These are phyloP conservation scores for Odonthalia washingtoniensis DNA, from an alignment of 31 red algal species.

Conservation along the genomic window DNA sequence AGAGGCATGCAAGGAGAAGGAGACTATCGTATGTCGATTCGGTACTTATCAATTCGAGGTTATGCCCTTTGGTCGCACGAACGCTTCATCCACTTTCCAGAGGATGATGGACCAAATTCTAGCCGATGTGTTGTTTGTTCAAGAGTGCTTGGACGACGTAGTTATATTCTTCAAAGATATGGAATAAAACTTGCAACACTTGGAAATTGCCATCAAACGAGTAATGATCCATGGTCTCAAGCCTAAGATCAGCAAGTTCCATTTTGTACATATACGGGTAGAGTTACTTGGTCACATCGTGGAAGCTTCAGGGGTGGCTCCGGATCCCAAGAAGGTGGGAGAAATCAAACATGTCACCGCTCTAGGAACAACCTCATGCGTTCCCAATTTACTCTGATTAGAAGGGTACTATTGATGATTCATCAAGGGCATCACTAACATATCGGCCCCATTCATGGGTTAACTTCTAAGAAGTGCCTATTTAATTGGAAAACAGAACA, in stretches of 20 bases:
- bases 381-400: not conserved
- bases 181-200: no score
- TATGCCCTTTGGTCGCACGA: conserved; percentile 29
- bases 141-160: conserved; percentile 16
- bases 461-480: not conserved
- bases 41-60: conserved; percentile 40
- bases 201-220: not conserved
- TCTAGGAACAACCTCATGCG: not conserved
- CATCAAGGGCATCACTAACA: conserved; percentile 9
- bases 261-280: no score
- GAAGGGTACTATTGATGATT: conserved; percentile 21
- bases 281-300: no score
- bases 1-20: conserved; percentile 29
- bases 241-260: no score
- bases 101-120: conserved; percentile 40
- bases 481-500: not conserved
- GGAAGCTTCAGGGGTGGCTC: no score
- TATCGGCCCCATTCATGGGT: not conserved
- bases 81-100: conserved; percentile 26
- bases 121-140: not conserved
- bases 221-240: not conserved
- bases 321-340: no score
- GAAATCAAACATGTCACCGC: no score
- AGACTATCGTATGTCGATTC: not conserved
- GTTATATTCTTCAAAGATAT: conserved; percentile 17